Evolutionary conservation across 163 green algal genomes (phyloP).

Genomic region (Smithsoniella earleae): DNA sequence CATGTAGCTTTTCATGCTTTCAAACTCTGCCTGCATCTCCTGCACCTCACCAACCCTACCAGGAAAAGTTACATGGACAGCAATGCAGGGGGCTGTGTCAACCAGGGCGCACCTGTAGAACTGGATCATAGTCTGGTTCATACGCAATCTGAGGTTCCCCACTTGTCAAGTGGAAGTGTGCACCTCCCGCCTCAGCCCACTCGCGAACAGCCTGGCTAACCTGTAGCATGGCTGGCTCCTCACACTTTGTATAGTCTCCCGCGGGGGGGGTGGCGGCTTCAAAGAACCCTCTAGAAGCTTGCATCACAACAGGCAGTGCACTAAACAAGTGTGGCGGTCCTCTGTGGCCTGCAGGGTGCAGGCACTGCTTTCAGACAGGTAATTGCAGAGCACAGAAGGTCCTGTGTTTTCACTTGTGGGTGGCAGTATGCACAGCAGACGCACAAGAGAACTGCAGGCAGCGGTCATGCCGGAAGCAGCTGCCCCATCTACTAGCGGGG

Average conservation of each 20-base stretch:
- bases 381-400: not conserved
- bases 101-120: slow-evolving; percentile 2
- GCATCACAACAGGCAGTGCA: not conserved
- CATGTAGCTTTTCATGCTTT: slow-evolving; percentile 13
- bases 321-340: slow-evolving; percentile 1
- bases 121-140: not conserved
- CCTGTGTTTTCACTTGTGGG: not conserved
- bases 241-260: too few species aligned
- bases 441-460: slow-evolving; percentile 4
- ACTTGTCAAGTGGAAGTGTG: not conserved
- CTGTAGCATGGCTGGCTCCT: not conserved
- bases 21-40: slow-evolving; percentile 26
- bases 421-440: not conserved
- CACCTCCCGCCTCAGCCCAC: not conserved
- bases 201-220: not conserved
- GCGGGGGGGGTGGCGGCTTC: not conserved
- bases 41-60: not conserved
- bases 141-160: not conserved
- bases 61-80: too few species aligned
- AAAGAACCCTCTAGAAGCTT: not conserved
- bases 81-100: not conserved
- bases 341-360: not conserved
- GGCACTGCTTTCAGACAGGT: not conserved
- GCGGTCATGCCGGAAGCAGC: not conserved
- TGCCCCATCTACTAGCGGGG: not conserved